These are phyloP conservation scores for Entrophospora sp. DNA, from an alignment of 192 early-diverging fungal genomes.

Conservation along the genomic window DNA sequence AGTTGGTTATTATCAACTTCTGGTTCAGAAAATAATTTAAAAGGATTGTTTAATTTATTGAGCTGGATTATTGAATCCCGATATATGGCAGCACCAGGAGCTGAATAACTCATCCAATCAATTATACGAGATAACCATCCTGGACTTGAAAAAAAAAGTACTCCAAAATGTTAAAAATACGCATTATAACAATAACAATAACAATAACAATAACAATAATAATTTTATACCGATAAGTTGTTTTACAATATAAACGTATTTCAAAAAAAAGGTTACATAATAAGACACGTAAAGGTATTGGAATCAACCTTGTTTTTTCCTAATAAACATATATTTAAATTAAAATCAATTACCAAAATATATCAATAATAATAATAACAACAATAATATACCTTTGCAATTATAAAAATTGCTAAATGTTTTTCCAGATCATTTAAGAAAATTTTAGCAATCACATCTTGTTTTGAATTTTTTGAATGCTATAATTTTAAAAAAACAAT, in stretches of 20 bases:
- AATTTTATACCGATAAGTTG: slow-evolving; percentile 44
- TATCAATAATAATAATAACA: not conserved
- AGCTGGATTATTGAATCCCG: slow-evolving; percentile 4
- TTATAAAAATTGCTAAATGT: slow-evolving; percentile 38
- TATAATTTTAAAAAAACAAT: not conserved
- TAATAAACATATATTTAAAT: slow-evolving; percentile 18
- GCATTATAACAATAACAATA: too few relatives aligned
- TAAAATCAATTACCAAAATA: too few relatives aligned
- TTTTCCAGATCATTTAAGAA: slow-evolving; percentile 49
- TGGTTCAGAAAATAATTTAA: slow-evolving; percentile 25
- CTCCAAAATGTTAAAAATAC: too few relatives aligned
- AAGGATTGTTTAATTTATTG: slow-evolving; percentile 25
- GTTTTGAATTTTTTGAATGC: slow-evolving; percentile 25
- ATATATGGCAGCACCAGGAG: slow-evolving; percentile 14
- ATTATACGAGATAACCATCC: slow-evolving; percentile 44
- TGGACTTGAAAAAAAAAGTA: slow-evolving; percentile 25
- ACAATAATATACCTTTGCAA: slow-evolving; percentile 24
- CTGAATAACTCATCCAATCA: slow-evolving; percentile 37
- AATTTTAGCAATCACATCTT: slow-evolving; percentile 43
- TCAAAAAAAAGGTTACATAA: slow-evolving; percentile 41
- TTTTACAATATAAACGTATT: slow-evolving; percentile 48
- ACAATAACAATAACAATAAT: too few relatives aligned
- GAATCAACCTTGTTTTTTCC: slow-evolving; percentile 39
- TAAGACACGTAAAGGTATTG: slow-evolving; percentile 40
- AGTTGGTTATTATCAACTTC: slow-evolving; percentile 25